These are phyloP conservation scores for Fagus crenata DNA, from an alignment of 306 rosid genomes.

Conservation along the genomic window DNA sequence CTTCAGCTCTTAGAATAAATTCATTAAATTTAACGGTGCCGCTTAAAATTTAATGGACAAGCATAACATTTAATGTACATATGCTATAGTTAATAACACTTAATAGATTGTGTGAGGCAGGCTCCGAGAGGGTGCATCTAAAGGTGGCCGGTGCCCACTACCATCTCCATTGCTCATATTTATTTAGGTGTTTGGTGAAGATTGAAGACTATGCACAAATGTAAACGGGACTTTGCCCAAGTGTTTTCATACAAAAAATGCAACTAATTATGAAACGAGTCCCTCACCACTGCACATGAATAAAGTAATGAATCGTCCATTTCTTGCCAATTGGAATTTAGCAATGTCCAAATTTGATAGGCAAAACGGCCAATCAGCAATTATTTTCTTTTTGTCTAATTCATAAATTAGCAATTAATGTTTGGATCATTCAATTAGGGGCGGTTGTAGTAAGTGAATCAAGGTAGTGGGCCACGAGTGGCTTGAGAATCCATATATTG, in stretches of 20 bases:
- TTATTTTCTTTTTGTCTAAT: no score
- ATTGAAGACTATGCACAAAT: background rate
- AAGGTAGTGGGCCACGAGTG: no score
- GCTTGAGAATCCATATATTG: no score
- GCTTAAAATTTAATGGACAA: background rate
- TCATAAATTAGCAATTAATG: no score
- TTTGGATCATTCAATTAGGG: no score
- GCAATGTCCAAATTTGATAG: background rate
- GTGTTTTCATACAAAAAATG: background rate
- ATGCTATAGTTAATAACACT: background rate
- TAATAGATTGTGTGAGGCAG: background rate
- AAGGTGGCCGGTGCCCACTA: slow-evolving; percentile 30
- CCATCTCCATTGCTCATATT: slow-evolving; percentile 11
- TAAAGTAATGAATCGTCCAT: background rate
- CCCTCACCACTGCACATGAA: background rate
- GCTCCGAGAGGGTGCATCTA: background rate
- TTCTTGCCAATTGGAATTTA: background rate
- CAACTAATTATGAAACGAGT: background rate
- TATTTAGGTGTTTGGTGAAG: slow-evolving; percentile 18
- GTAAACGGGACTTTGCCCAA: background rate
- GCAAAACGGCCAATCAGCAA: no score
- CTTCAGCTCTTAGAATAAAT: background rate
- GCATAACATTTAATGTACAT: background rate
- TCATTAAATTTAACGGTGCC: background rate
- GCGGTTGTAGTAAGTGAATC: no score